Conservation (phyloP, 2,329 filamentous ascomycete species). For the Fusarium duplospermum region DNA sequence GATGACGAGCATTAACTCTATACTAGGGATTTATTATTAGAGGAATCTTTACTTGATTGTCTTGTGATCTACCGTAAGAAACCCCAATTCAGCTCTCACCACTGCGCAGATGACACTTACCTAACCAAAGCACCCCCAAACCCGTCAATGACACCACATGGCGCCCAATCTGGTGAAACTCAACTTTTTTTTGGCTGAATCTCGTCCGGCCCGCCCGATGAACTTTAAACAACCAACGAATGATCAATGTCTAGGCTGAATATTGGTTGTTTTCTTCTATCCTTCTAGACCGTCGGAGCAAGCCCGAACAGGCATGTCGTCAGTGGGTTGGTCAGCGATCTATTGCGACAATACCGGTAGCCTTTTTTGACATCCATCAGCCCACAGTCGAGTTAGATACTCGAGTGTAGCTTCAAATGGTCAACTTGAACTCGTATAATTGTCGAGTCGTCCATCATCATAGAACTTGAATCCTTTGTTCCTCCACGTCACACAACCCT, state of each 20-base stretch:
- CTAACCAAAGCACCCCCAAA: not conserved
- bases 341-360: not conserved
- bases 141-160: not conserved
- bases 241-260: not conserved
- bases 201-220: constrained; percentile 10
- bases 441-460: not conserved
- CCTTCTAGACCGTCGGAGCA: not conserved
- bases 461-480: not conserved
- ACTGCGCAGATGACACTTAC: not conserved
- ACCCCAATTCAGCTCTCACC: not conserved
- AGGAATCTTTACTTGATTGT: not conserved
- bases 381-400: not conserved
- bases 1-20: not conserved
- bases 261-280: not conserved
- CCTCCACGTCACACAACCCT: constrained; percentile 18
- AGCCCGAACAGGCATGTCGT: not conserved
- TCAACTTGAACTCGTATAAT: not conserved
- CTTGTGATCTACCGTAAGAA: not conserved
- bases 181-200: constrained; percentile 5
- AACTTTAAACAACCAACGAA: constrained; percentile 1
- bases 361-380: not conserved
- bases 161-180: not conserved
- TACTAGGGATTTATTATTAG: not conserved
- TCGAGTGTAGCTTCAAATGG: not conserved
- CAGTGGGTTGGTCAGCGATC: not conserved